Percentiles rank a stretch among this genome's conserved stretches.
Conservation (phyloP, 1,284 basidiomycete species). For the Athelia psychrophila region DNA sequence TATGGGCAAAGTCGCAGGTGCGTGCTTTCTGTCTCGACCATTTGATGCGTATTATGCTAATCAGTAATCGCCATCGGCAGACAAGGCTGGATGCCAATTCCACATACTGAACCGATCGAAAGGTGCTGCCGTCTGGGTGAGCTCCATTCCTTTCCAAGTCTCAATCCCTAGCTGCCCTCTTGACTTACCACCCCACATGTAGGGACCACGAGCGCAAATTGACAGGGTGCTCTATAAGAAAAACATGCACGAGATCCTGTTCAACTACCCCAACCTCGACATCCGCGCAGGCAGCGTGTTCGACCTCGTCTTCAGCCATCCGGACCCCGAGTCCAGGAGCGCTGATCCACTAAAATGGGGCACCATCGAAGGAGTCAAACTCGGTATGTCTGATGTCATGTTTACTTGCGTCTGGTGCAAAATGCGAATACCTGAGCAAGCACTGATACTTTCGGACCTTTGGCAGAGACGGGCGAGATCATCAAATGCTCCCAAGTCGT, state of each 20-base stretch:
- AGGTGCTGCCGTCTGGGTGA: constrained; percentile 85
- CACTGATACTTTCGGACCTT: constrained; percentile 1
- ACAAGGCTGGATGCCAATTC: constrained; percentile 86
- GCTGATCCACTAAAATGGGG: constrained; percentile 34
- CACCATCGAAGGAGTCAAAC: constrained; percentile 62
- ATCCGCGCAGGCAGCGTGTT: constrained; percentile 76
- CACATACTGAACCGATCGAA: constrained; percentile 84
- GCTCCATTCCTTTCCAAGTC: constrained; percentile 16
- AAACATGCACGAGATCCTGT: constrained; percentile 73
- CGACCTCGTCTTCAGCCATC: constrained; percentile 69
- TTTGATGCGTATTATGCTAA: constrained; percentile 34
- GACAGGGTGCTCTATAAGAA: constrained; percentile 81
- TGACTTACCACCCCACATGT: no score
- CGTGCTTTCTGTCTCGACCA: constrained; percentile 50
- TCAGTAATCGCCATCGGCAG: constrained; percentile 37
- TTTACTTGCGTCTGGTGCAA: neutral
- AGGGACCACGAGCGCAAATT: constrained; percentile 90
- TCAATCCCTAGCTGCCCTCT: no score
- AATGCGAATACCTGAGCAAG: no score
- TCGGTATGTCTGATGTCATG: constrained; percentile 42
- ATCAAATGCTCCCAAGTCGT: constrained; percentile 80
- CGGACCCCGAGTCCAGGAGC: constrained; percentile 25
- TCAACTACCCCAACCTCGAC: constrained; percentile 65
- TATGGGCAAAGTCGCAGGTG: constrained; percentile 74
- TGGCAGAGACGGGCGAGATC: constrained; percentile 75